Percentiles rank a stretch among this genome's conserved stretches.
These are phyloP conservation scores for Prunus davidiana DNA, from an alignment of 306 rosid species.

Conservation along the genomic window DNA sequence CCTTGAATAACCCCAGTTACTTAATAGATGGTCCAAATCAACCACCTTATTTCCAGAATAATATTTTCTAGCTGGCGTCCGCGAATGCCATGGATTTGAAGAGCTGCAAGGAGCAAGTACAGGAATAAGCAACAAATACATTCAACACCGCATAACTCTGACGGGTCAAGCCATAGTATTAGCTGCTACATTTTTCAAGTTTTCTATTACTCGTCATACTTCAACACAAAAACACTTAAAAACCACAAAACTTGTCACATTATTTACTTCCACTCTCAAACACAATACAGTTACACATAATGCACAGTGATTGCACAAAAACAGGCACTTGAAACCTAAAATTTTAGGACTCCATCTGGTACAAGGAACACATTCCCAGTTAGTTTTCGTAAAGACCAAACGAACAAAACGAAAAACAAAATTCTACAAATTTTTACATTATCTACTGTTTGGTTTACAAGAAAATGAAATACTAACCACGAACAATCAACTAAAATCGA, in stretches of 20 bases:
- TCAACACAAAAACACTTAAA: neutral
- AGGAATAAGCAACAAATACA: slow-evolving; percentile 10
- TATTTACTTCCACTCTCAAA: neutral
- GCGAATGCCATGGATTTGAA: slow-evolving; percentile 36
- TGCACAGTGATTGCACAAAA: neutral
- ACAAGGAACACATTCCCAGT: neutral
- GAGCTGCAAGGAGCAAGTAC: slow-evolving; percentile 43
- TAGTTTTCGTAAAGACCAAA: neutral
- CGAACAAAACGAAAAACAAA: neutral
- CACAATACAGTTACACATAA: no score
- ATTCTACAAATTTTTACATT: neutral
- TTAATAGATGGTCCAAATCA: slow-evolving; percentile 37
- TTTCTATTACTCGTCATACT: neutral
- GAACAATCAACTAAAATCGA: neutral
- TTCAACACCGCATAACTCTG: neutral
- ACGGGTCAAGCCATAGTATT: neutral
- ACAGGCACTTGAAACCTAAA: neutral
- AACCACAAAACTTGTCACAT: slow-evolving; percentile 2
- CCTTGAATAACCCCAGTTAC: slow-evolving; percentile 64
- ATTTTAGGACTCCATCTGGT: neutral
- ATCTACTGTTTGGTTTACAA: neutral
- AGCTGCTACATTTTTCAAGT: neutral
- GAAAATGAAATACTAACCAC: neutral
- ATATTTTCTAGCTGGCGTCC: slow-evolving; percentile 24
- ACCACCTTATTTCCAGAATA: slow-evolving; percentile 41